Evolutionary conservation across 1,284 basidiomycete species (phyloP).

Genomic region (Heterobasidion occidentale): DNA sequence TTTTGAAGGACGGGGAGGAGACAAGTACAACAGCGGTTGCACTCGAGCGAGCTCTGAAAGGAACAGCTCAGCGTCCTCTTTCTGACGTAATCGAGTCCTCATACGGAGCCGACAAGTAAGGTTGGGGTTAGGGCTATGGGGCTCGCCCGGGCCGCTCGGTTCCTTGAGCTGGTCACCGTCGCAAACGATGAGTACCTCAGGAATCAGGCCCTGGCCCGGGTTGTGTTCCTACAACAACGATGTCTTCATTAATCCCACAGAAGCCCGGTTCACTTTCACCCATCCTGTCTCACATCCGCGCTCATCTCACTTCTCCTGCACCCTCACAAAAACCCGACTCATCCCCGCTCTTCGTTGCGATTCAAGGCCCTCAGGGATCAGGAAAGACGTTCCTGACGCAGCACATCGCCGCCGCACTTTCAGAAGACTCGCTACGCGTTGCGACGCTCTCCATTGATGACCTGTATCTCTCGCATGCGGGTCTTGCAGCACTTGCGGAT

Average conservation of each 20-base stretch:
- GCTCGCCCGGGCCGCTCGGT: not conserved
- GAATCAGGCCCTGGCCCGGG: not conserved
- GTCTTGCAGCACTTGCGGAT: conserved; percentile 44
- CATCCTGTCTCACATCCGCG: conserved; percentile 26
- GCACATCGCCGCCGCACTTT: conserved; percentile 42
- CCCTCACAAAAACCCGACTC: conserved; percentile 18
- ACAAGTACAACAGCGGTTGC: not conserved
- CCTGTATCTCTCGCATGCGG: conserved; percentile 69
- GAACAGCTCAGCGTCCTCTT: not conserved
- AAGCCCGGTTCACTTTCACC: not conserved
- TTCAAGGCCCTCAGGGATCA: conserved; percentile 85
- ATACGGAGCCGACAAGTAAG: no score
- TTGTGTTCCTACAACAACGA: not conserved
- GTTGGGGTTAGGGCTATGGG: no score
- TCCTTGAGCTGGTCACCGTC: not conserved
- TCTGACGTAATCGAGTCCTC: no score
- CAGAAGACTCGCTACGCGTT: conserved; percentile 39
- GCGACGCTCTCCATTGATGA: conserved; percentile 80
- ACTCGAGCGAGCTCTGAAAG: not conserved
- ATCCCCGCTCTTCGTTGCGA: conserved; percentile 60
- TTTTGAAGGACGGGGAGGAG: no score
- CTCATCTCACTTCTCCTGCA: conserved; percentile 36
- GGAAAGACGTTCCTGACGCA: conserved; percentile 73
- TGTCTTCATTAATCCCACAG: not conserved
- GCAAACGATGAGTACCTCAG: not conserved